Conservation (phyloP, 2,329 filamentous ascomycete species). For the Fusarium domesticum region DNA sequence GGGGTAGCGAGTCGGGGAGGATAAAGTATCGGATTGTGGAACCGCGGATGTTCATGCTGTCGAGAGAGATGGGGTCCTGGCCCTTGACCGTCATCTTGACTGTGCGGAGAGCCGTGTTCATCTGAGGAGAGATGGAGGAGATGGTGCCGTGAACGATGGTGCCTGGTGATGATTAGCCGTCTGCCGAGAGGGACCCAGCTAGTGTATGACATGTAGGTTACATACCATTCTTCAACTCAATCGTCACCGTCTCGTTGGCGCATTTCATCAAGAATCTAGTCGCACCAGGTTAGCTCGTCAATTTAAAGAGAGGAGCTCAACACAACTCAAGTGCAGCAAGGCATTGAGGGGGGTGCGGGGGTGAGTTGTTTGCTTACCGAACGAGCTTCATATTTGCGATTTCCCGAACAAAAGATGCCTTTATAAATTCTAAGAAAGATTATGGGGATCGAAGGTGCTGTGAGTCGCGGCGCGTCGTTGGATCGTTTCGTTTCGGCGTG, state of each 20-base stretch:
- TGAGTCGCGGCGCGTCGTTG: slow-evolving; percentile 19
- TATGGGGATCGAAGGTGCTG: slow-evolving; percentile 9
- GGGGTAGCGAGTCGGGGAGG: slow-evolving; percentile 88
- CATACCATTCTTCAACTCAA: slow-evolving; percentile 96
- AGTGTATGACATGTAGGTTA: slow-evolving; percentile 15
- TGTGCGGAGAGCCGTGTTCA: slow-evolving; percentile 94
- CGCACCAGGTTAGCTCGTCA: slow-evolving; percentile 26
- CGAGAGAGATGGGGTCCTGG: slow-evolving; percentile 82
- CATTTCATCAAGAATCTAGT: slow-evolving; percentile 98
- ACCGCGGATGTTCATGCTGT: slow-evolving; percentile 95
- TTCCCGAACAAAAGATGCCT: slow-evolving; percentile 9
- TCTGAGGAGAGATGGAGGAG: slow-evolving; percentile 92
- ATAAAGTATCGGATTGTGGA: slow-evolving; percentile 97
- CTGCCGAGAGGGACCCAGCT: background rate
- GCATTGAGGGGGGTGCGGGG: background rate
- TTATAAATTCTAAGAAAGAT: background rate
- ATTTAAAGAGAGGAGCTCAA: slow-evolving; percentile 20
- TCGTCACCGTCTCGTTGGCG: slow-evolving; percentile 95
- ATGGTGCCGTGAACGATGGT: slow-evolving; percentile 97
- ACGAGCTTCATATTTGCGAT: slow-evolving; percentile 86
- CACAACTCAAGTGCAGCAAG: slow-evolving; percentile 16
- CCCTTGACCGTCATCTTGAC: slow-evolving; percentile 95
- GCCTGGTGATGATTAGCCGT: slow-evolving; percentile 50
- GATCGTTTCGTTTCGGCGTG: slow-evolving; percentile 18
- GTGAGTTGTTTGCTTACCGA: slow-evolving; percentile 67